Percentiles rank a stretch among this genome's conserved stretches.
phyloP scores from a whole-genome alignment of 1,139 yeast species.

The Scheffersomyces insectosa region DNA sequence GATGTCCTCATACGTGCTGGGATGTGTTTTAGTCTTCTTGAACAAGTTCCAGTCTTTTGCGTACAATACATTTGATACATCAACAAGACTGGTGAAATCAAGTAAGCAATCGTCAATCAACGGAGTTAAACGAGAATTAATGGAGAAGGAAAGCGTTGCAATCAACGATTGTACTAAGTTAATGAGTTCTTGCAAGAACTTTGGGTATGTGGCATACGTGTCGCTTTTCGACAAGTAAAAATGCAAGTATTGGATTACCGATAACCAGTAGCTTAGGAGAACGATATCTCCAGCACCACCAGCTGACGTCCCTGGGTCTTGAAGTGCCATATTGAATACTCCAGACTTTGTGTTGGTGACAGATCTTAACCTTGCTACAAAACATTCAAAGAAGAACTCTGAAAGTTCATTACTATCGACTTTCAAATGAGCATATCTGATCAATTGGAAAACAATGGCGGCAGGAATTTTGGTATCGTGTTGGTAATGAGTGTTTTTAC shows the following conservation, averaged over 20 bases:
- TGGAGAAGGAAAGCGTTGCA: constrained; percentile 63
- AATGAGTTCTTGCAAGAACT: constrained; percentile 59
- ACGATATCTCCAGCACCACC: constrained; percentile 65
- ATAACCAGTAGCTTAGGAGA: constrained; percentile 69
- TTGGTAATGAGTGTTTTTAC: constrained; percentile 28
- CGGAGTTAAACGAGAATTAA: constrained; percentile 58
- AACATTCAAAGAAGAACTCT: constrained; percentile 58
- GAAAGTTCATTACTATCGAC: constrained; percentile 55
- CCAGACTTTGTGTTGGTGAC: constrained; percentile 63
- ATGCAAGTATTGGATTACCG: constrained; percentile 65
- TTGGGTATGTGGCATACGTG: constrained; percentile 55
- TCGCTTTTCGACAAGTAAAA: constrained; percentile 62
- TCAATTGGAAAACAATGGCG: constrained; percentile 63
- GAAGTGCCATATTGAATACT: constrained; percentile 47
- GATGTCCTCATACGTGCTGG: constrained; percentile 65
- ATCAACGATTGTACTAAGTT: constrained; percentile 60
- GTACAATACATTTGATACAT: constrained; percentile 58
- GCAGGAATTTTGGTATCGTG: constrained; percentile 69
- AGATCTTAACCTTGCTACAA: constrained; percentile 60
- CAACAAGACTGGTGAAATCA: constrained; percentile 65
- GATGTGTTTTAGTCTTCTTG: constrained; percentile 50
- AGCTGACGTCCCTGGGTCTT: constrained; percentile 16
- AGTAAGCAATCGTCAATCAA: constrained; percentile 65
- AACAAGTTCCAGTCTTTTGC: constrained; percentile 78
- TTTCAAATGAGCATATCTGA: constrained; percentile 62